Conservation (phyloP, 148 eudicot genomes). For the Nepenthes gracilis region DNA sequence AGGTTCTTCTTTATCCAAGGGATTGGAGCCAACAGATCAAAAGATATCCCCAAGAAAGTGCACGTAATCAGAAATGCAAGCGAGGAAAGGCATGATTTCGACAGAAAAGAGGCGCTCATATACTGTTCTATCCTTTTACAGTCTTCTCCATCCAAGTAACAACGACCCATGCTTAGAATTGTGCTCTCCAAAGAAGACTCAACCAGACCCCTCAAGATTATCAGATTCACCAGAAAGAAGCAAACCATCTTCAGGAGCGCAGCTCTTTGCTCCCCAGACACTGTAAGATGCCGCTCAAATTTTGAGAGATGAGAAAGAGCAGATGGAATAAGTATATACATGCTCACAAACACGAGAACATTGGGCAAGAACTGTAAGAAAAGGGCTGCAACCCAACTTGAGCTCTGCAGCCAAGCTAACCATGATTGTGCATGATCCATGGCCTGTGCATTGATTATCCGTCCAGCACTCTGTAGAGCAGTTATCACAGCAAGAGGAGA, state of each 20-base stretch:
- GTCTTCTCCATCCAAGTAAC: conserved; percentile 97
- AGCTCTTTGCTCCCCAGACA: conserved; percentile 90
- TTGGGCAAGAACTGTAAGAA: conserved; percentile 93
- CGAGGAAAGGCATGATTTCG: conserved; percentile 83
- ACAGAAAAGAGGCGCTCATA: conserved; percentile 76
- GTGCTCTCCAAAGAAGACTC: conserved; percentile 86
- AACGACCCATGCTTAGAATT: conserved; percentile 74
- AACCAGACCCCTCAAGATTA: conserved; percentile 76
- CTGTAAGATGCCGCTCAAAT: conserved; percentile 82
- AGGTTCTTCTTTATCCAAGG: conserved; percentile 44
- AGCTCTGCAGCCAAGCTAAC: conserved; percentile 84
- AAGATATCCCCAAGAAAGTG: conserved; percentile 74
- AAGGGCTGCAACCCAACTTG: conserved; percentile 86
- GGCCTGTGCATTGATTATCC: conserved; percentile 91
- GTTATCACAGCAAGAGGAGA: conserved; percentile 87
- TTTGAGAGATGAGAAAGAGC: conserved; percentile 80
- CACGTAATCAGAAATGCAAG: conserved; percentile 87
- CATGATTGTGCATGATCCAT: conserved; percentile 89
- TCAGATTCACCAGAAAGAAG: conserved; percentile 85
- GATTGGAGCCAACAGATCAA: conserved; percentile 79
- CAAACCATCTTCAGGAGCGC: conserved; percentile 93
- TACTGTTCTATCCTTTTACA: conserved; percentile 88
- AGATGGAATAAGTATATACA: conserved; percentile 91
- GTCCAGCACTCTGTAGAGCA: conserved; percentile 75
- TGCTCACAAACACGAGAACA: conserved; percentile 91